These are phyloP conservation scores for Bombardia bombarda DNA, from an alignment of 495 filamentous ascomycete species.

Conservation along the genomic window DNA sequence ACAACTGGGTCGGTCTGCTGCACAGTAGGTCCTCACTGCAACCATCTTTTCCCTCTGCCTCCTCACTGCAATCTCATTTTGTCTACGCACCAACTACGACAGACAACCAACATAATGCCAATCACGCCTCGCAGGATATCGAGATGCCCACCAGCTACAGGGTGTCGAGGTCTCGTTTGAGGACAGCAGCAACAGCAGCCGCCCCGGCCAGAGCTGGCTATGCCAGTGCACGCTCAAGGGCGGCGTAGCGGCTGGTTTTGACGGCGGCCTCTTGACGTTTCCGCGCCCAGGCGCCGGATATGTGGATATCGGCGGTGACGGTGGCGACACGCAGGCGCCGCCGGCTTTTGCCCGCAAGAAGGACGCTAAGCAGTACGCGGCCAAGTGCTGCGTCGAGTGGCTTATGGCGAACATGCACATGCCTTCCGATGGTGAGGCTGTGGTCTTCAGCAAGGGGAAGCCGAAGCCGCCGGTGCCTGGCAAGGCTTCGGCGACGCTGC, in stretches of 20 bases:
- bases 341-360: conserved; percentile 30
- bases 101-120: neutral
- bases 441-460: conserved; percentile 6
- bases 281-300: conserved; percentile 17
- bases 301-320: conserved; percentile 4
- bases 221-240: conserved; percentile 10
- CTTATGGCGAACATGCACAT: conserved; percentile 22
- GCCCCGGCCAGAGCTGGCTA: conserved; percentile 10
- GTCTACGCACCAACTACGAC: too few species aligned
- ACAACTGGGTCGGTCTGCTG: conserved; percentile 32
- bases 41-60: neutral
- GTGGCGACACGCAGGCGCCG: neutral
- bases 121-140: conserved; percentile 10
- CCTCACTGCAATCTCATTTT: too few species aligned
- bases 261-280: conserved; percentile 15
- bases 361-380: conserved; percentile 38
- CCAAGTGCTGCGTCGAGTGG: conserved; percentile 33
- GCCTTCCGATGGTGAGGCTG: conserved; percentile 9
- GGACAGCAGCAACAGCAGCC: conserved; percentile 5
- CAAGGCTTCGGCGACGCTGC: too few species aligned
- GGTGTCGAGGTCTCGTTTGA: neutral
- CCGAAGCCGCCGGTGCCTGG: neutral
- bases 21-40: conserved; percentile 19
- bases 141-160: conserved; percentile 3
- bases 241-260: too few species aligned